Evolutionary conservation across 176 grass and related monocot species (phyloP), one percentile per base, ranked within the genome.

Genomic region (Aechmea fasciata): DNA sequence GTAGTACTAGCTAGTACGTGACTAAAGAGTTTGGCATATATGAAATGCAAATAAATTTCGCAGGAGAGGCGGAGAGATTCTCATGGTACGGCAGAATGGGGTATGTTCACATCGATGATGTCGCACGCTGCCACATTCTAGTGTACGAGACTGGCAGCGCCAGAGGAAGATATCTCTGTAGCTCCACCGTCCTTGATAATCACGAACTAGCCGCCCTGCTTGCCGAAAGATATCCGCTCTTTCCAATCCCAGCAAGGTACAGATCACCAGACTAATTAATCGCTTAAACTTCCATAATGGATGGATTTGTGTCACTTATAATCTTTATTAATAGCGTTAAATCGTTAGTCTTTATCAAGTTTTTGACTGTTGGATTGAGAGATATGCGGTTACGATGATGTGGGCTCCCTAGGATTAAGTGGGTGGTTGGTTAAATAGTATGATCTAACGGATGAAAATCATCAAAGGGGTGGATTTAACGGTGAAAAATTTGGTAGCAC

Each of bases 61-160:
- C 86, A 91, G 88, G 92, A 15, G 83, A 82, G 75, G 68, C 69
- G 10, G 80, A 70, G 11, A 96, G 78, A 64, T 96, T 96, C 75
- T 86, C 88, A 48, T 64, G 51, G 77, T 83, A 87, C 69, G 88
- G 92, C 28, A 86, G 88, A 72, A 96, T 91, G 88, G 88, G 92
- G 62, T 96, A 91, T 64, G 85, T 96, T 55, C 92, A 89, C 75
- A 96, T 91, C 68, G 92, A 91, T 78, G 85, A 96, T 49, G 85
- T 89, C 15, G 85, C 88, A 5, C 80, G 72, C 55, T 87, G 92
- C 82, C 92, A 96, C 81, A 88, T 96, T 67, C 80, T 96, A 69
- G 70, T 78, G 69, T 91, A 96, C 22, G 92, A 91, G 72, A 57
- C 82, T 5, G 54, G 72, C 15, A 48, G 54, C 12, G 85, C 88